Evolutionary conservation across 2,329 filamentous ascomycete genomes (phyloP).

Genomic region (Colletotrichum spaethianum): DNA sequence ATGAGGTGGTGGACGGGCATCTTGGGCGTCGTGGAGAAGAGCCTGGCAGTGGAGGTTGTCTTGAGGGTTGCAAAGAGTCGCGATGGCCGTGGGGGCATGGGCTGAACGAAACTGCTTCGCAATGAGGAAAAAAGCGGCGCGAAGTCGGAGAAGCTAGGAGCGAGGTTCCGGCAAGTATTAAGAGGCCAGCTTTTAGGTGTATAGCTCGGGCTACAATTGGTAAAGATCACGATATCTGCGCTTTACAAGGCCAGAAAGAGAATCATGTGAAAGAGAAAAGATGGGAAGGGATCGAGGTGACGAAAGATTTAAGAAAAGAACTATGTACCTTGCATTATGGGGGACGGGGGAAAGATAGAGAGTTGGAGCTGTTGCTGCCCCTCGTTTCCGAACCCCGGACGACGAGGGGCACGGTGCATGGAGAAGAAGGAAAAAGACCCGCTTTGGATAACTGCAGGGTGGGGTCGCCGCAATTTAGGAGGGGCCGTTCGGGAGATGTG

Average conservation of each 20-base stretch:
- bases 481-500: constrained; percentile 36
- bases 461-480: constrained; percentile 23
- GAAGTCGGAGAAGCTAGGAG: constrained; percentile 18
- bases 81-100: constrained; percentile 27
- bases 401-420: constrained; percentile 38
- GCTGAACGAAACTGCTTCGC: background rate
- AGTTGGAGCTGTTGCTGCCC: constrained; percentile 22
- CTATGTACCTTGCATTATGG: constrained; percentile 14
- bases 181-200: background rate
- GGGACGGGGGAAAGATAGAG: background rate
- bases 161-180: constrained; percentile 7
- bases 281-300: background rate
- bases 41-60: background rate
- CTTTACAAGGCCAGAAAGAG: background rate
- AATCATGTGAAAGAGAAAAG: constrained; percentile 1
- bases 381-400: constrained; percentile 39
- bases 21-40: constrained; percentile 47
- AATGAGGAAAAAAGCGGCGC: background rate
- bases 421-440: constrained; percentile 10
- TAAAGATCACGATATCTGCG: background rate
- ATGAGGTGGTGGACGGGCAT: constrained; percentile 91
- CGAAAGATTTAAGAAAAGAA: constrained; percentile 6
- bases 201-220: background rate
- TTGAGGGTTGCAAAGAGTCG: constrained; percentile 6
- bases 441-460: constrained; percentile 17